These are phyloP conservation scores for Colletotrichum musae DNA, from an alignment of 2,329 filamentous ascomycete species.

Conservation along the genomic window DNA sequence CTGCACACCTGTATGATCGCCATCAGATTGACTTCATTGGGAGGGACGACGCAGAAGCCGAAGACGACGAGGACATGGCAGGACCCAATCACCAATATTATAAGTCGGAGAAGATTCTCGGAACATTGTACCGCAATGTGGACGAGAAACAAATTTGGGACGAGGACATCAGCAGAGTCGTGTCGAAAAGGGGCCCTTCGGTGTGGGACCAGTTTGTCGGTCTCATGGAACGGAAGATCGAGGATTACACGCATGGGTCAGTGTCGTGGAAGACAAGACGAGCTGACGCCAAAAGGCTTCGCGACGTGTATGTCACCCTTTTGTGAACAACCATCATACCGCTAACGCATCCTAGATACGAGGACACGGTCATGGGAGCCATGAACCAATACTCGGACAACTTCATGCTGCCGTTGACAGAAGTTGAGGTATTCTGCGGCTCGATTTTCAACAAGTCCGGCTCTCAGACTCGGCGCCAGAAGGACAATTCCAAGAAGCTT, in stretches of 20 bases:
- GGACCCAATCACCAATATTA: constrained; percentile 71
- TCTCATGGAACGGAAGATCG: constrained; percentile 47
- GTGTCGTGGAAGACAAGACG: constrained; percentile 53
- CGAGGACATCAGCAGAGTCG: constrained; percentile 58
- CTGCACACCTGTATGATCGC: constrained; percentile 60
- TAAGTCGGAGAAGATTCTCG: constrained; percentile 76
- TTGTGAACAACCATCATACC: not conserved
- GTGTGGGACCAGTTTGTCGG: constrained; percentile 62
- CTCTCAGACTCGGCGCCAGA: constrained; percentile 63
- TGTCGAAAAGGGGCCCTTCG: constrained; percentile 47
- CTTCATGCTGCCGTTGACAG: constrained; percentile 58
- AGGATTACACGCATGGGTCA: constrained; percentile 44
- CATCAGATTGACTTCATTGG: constrained; percentile 56
- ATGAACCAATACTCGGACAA: constrained; percentile 63
- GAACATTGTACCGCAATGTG: constrained; percentile 78
- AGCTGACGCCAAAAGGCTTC: constrained; percentile 60
- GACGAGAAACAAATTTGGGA: constrained; percentile 79
- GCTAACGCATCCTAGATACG: constrained; percentile 55
- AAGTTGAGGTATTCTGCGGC: constrained; percentile 70
- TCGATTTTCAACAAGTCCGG: constrained; percentile 68
- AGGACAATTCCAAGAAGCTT: constrained; percentile 66
- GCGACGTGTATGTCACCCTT: constrained; percentile 57
- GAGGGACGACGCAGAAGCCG: constrained; percentile 52
- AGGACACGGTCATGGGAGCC: constrained; percentile 56
- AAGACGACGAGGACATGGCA: constrained; percentile 64